Conservation (phyloP, 257 asterid genomes). For the Solanum paucissectum region DNA sequence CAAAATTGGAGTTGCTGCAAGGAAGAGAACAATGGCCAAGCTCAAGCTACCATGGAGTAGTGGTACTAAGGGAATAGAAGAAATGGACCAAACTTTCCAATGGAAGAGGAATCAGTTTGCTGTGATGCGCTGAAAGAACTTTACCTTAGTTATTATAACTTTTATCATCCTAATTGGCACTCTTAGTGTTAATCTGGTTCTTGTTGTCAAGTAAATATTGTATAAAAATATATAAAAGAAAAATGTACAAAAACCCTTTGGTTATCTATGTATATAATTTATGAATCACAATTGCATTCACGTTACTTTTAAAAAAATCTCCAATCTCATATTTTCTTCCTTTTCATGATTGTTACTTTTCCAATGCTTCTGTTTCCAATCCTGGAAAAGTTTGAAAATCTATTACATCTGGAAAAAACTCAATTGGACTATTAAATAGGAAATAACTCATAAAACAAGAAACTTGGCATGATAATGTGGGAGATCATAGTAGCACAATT, state of each 20-base stretch:
- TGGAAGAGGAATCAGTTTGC: constrained; percentile 17
- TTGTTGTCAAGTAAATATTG: neutral
- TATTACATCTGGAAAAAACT: too few species aligned
- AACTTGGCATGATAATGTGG: too few species aligned
- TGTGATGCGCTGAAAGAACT: neutral
- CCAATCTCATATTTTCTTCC: too few species aligned
- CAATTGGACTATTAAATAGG: too few species aligned
- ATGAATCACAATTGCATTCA: neutral
- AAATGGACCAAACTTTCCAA: constrained; percentile 2
- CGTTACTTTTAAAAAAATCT: too few species aligned
- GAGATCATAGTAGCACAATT: too few species aligned
- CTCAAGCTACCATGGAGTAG: constrained; percentile 11
- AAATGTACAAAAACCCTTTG: neutral
- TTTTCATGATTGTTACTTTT: too few species aligned
- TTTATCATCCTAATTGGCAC: neutral
- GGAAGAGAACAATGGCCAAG: neutral
- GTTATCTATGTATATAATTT: neutral
- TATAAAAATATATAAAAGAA: neutral
- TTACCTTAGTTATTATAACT: neutral
- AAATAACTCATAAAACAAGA: too few species aligned
- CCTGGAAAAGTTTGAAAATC: too few species aligned
- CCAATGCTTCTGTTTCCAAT: too few species aligned
- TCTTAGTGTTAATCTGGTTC: neutral
- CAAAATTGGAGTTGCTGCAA: neutral
- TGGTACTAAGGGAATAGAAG: neutral